Percentiles rank a stretch among this genome's conserved stretches.
phyloP scores from a whole-genome alignment of 2,329 filamentous ascomycete species.

The Fusarium anguioides region DNA sequence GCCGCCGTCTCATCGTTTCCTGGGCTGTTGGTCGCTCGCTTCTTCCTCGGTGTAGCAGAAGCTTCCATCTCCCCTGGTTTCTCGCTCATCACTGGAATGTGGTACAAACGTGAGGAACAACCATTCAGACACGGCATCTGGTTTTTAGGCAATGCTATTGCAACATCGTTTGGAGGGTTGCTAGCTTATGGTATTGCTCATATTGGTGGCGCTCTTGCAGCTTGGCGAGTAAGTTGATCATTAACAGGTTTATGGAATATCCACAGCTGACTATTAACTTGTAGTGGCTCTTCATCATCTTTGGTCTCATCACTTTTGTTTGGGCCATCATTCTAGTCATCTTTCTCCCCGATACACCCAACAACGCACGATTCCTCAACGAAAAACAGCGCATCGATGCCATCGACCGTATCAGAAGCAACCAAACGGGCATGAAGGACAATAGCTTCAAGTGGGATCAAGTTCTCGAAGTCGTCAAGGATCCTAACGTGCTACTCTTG shows the following conservation, averaged over 20 bases:
- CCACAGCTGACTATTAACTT: fast-evolving
- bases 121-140: conserved; percentile 40
- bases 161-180: conserved; percentile 36
- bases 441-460: conserved; percentile 40
- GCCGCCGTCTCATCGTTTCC: conserved; percentile 33
- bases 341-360: conserved; percentile 34
- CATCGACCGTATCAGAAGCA: conserved; percentile 30
- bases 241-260: fast-evolving
- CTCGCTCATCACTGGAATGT: conserved; percentile 41
- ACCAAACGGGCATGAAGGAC: conserved; percentile 38
- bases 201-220: conserved; percentile 18
- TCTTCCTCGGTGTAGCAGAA: conserved; percentile 40
- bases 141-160: conserved; percentile 40
- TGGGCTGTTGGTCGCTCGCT: conserved; percentile 29
- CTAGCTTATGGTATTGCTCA: conserved; percentile 39
- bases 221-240: conserved; percentile 32
- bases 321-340: conserved; percentile 27
- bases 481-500: conserved; percentile 35
- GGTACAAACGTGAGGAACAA: conserved; percentile 40
- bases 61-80: conserved; percentile 41
- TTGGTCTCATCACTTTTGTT: conserved; percentile 35
- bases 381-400: conserved; percentile 28
- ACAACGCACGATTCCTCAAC: conserved; percentile 29
- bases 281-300: conserved; percentile 41
- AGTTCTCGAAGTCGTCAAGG: conserved; percentile 34